phyloP scores from a whole-genome alignment of 2,329 filamentous ascomycete genomes.

The Anthostomella pinea region DNA sequence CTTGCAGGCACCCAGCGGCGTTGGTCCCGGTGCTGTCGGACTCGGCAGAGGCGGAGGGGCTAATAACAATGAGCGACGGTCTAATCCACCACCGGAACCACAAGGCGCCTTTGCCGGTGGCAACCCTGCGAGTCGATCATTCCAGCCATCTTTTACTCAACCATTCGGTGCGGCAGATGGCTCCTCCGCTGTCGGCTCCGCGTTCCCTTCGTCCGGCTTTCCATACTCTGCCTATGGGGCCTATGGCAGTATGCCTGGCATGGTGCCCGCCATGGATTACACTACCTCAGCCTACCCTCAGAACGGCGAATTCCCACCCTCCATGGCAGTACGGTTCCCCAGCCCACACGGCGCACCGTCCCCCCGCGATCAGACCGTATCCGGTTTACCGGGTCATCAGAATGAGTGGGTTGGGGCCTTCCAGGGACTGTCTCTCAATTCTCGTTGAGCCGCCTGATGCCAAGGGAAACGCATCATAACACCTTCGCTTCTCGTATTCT shows the following conservation, averaged over 20 bases:
- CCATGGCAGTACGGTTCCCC: conserved; percentile 39
- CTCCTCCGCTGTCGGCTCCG: conserved; percentile 36
- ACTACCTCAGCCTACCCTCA: conserved; percentile 41
- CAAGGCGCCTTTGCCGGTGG: conserved; percentile 37
- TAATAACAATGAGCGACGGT: conserved; percentile 47
- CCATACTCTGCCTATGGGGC: conserved; percentile 42
- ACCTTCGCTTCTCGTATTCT: conserved; percentile 31
- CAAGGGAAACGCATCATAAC: conserved; percentile 6
- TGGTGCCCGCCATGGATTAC: conserved; percentile 41
- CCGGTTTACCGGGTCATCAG: conserved; percentile 40
- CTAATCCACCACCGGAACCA: conserved; percentile 41
- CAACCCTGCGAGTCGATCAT: conserved; percentile 38
- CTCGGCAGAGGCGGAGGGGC: conserved; percentile 46
- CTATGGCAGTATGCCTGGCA: conserved; percentile 39
- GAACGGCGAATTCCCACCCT: conserved; percentile 42
- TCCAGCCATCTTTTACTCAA: conserved; percentile 41
- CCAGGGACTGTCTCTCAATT: conserved; percentile 70
- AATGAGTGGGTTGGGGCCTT: conserved; percentile 63
- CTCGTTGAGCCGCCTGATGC: conserved; percentile 39
- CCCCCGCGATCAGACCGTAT: conserved; percentile 33
- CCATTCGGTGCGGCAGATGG: conserved; percentile 43
- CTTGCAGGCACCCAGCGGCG: conserved; percentile 65
- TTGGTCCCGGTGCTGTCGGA: conserved; percentile 64
- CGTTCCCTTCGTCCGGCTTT: conserved; percentile 39
- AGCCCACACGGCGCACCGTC: conserved; percentile 32